Percentiles rank a stretch among this genome's conserved stretches.
Evolutionary conservation across 805 yeast species (phyloP).

Genomic region (Metschnikowia similis): DNA sequence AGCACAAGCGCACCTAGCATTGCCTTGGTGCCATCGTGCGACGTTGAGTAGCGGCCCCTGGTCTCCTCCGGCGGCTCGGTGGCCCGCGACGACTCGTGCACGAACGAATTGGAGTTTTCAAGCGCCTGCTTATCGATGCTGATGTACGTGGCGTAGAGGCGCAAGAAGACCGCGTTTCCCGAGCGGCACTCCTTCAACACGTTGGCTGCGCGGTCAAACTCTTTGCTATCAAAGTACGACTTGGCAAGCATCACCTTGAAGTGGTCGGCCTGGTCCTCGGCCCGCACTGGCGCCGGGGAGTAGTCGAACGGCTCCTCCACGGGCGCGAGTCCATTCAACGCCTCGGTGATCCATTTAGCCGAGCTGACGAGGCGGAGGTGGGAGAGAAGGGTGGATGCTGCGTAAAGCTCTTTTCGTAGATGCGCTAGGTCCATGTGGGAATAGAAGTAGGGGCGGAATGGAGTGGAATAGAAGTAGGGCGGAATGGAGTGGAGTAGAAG

Average conservation of each 20-base stretch:
- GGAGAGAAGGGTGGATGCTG: conserved; percentile 38
- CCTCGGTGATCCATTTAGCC: conserved; percentile 83
- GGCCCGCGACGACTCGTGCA: conserved; percentile 32
- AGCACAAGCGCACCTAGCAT: conserved; percentile 23
- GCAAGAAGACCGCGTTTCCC: conserved; percentile 54
- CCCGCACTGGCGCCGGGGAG: conserved; percentile 12
- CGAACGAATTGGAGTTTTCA: conserved; percentile 67
- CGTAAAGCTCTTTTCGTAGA: conserved; percentile 23
- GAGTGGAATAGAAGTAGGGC: not conserved
- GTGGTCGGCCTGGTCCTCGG: conserved; percentile 35
- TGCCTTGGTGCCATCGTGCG: not conserved
- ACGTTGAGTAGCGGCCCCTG: not conserved
- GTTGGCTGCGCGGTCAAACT: conserved; percentile 73
- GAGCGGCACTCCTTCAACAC: conserved; percentile 49
- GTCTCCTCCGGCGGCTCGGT: conserved; percentile 1
- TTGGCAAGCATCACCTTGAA: conserved; percentile 58
- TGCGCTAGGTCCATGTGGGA: conserved; percentile 1
- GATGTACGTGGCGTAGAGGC: conserved; percentile 64
- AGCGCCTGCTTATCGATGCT: conserved; percentile 74
- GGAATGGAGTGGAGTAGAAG: not conserved
- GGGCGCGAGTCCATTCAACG: conserved; percentile 54
- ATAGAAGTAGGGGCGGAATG: too few species aligned
- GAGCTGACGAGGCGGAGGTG: conserved; percentile 62
- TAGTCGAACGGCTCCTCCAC: conserved; percentile 13
- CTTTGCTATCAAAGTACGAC: conserved; percentile 74